Evolutionary conservation across 1,284 basidiomycete genomes (phyloP).

Genomic region (Apiotrichum mycotoxinovorans): DNA sequence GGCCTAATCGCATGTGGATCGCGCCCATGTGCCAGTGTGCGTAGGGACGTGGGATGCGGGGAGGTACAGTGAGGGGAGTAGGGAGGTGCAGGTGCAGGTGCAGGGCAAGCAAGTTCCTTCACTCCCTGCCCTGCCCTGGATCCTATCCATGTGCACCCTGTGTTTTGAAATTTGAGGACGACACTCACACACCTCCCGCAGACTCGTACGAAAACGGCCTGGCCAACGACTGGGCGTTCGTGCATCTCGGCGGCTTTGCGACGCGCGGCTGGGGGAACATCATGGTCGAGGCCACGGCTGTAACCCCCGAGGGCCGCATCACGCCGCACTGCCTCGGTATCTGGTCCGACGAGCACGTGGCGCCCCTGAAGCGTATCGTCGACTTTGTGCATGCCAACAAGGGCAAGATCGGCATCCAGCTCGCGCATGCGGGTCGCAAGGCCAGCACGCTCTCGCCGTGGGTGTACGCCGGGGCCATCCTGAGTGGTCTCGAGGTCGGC

Average conservation of each 20-base stretch:
- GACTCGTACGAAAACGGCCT: slow-evolving; percentile 67
- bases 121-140: too few relatives aligned
- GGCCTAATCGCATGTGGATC: slow-evolving; percentile 59
- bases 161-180: too few relatives aligned
- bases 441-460: slow-evolving; percentile 62
- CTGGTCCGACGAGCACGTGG: slow-evolving; percentile 70
- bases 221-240: slow-evolving; percentile 72
- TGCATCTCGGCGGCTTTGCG: slow-evolving; percentile 61
- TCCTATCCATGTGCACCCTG: too few relatives aligned
- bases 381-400: slow-evolving; percentile 70
- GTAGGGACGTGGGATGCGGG: too few relatives aligned
- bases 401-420: slow-evolving; percentile 67
- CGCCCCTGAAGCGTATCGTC: slow-evolving; percentile 64
- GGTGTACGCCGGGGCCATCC: slow-evolving; percentile 46
- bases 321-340: slow-evolving; percentile 57
- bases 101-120: too few relatives aligned
- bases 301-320: slow-evolving; percentile 69
- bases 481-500: slow-evolving; percentile 37
- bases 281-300: slow-evolving; percentile 64
- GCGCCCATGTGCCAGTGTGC: slow-evolving; percentile 67
- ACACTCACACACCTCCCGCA: too few relatives aligned
- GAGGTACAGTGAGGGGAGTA: too few relatives aligned
- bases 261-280: slow-evolving; percentile 57
- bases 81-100: too few relatives aligned
- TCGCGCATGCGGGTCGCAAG: slow-evolving; percentile 73